phyloP scores from a whole-genome alignment of 1,139 yeast genomes.

The Lodderomyces margitis region DNA sequence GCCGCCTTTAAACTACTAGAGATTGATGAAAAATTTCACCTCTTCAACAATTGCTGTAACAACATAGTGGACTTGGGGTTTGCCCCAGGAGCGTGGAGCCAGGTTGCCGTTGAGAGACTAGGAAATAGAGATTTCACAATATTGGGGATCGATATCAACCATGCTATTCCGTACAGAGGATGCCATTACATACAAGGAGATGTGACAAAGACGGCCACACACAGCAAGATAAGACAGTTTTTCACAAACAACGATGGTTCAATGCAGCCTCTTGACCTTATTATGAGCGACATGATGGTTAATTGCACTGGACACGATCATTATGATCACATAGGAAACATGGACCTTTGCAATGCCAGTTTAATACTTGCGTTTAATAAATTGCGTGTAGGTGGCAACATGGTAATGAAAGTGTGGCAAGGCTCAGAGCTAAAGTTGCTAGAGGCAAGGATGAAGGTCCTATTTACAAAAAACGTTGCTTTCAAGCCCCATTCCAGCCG shows the following conservation, averaged over 20 bases:
- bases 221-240: slow-evolving; percentile 24
- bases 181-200: slow-evolving; percentile 43
- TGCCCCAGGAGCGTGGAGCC: slow-evolving; percentile 54
- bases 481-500: slow-evolving; percentile 41
- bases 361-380: slow-evolving; percentile 28
- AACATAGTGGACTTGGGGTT: slow-evolving; percentile 73
- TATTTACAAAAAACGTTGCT: slow-evolving; percentile 33
- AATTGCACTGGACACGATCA: slow-evolving; percentile 45
- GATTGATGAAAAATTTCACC: slow-evolving; percentile 58
- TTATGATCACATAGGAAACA: slow-evolving; percentile 44
- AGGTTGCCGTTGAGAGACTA: slow-evolving; percentile 34
- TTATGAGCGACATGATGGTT: slow-evolving; percentile 51
- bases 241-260: slow-evolving; percentile 13
- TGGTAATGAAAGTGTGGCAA: slow-evolving; percentile 43
- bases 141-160: slow-evolving; percentile 43
- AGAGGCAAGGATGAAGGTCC: slow-evolving; percentile 22
- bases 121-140: slow-evolving; percentile 20
- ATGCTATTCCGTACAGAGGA: slow-evolving; percentile 41
- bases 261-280: slow-evolving; percentile 24
- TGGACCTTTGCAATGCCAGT: slow-evolving; percentile 45
- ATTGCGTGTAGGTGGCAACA: slow-evolving; percentile 31
- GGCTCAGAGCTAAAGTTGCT: slow-evolving; percentile 38
- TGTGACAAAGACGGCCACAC: slow-evolving; percentile 35
- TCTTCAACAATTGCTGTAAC: slow-evolving; percentile 49
- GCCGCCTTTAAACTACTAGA: slow-evolving; percentile 87